phyloP scores from a whole-genome alignment of 2,329 filamentous ascomycete species.

The Metarhizium sp. region DNA sequence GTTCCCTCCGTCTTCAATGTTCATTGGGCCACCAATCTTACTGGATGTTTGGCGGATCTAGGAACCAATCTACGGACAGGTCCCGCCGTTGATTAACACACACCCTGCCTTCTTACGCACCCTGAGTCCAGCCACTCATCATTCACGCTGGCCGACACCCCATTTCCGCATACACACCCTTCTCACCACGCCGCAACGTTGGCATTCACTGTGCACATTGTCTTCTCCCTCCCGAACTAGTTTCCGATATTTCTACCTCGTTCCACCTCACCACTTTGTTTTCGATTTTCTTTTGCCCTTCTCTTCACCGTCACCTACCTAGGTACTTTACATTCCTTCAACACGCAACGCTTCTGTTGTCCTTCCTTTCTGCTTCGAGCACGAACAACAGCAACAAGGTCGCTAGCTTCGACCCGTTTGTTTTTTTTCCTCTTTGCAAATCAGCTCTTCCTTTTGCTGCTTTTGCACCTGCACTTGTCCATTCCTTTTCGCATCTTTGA shows the following conservation, averaged over 20 bases:
- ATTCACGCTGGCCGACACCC: not conserved
- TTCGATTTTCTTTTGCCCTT: slow-evolving; percentile 7
- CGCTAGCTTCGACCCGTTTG: slow-evolving; percentile 10
- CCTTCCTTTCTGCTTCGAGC: slow-evolving; percentile 12
- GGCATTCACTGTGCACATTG: not conserved
- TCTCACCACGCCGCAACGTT: not conserved
- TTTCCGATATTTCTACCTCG: not conserved
- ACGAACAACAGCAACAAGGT: slow-evolving; percentile 1
- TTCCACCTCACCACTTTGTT: not conserved
- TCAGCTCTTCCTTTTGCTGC: slow-evolving; percentile 18
- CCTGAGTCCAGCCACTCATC: not conserved
- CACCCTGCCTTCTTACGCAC: not conserved
- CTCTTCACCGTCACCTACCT: slow-evolving; percentile 3
- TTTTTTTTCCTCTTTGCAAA: not conserved
- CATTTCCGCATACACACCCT: not conserved
- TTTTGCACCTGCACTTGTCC: slow-evolving; percentile 16
- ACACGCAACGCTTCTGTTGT: slow-evolving; percentile 7
- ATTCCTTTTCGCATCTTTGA: slow-evolving; percentile 39
- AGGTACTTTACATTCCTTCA: slow-evolving; percentile 11
- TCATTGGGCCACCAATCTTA: not conserved
- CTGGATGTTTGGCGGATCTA: not conserved
- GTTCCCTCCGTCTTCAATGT: not conserved
- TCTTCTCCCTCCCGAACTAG: not conserved
- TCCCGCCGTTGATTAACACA: not conserved
- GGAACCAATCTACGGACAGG: not conserved